Conservation (phyloP, 768 basidiomycete genomes). For the Hebeloma cylindrosporum region DNA sequence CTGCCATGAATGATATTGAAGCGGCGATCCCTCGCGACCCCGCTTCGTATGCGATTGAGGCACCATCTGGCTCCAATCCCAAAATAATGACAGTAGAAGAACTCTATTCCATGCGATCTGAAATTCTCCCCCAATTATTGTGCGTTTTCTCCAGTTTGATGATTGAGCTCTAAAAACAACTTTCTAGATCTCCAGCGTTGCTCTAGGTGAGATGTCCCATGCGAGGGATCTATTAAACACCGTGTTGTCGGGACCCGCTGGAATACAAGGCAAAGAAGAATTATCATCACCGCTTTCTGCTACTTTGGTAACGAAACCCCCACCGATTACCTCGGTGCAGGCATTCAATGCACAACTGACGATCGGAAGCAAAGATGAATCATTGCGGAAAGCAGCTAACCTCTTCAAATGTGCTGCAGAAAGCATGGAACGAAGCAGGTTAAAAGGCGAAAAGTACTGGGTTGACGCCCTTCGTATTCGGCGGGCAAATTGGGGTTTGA, state of each 20-base stretch:
- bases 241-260: slow-evolving; percentile 42
- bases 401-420: slow-evolving; percentile 71
- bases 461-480: slow-evolving; percentile 76
- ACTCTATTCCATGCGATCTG: slow-evolving; percentile 68
- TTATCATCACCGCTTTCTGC: slow-evolving; percentile 46
- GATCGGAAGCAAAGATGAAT: slow-evolving; percentile 80
- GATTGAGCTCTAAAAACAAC: slow-evolving; percentile 9
- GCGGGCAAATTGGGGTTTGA: slow-evolving; percentile 75
- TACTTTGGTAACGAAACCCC: slow-evolving; percentile 63
- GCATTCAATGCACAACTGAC: slow-evolving; percentile 71
- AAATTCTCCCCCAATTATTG: slow-evolving; percentile 72
- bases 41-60: too few relatives aligned
- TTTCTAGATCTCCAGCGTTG: slow-evolving; percentile 54
- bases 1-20: slow-evolving; percentile 14
- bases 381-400: slow-evolving; percentile 69
- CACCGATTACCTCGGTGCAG: slow-evolving; percentile 64
- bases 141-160: slow-evolving; percentile 38
- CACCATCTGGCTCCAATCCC: slow-evolving; percentile 21
- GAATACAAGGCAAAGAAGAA: slow-evolving; percentile 21
- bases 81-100: slow-evolving; percentile 73
- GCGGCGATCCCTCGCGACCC: too few relatives aligned
- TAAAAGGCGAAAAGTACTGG: slow-evolving; percentile 76
- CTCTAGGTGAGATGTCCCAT: slow-evolving; percentile 77
- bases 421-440: slow-evolving; percentile 62
- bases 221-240: slow-evolving; percentile 69